Evolutionary conservation across 2,329 filamentous ascomycete species (phyloP).

Genomic region (Pseudogymnoascus pannorum): DNA sequence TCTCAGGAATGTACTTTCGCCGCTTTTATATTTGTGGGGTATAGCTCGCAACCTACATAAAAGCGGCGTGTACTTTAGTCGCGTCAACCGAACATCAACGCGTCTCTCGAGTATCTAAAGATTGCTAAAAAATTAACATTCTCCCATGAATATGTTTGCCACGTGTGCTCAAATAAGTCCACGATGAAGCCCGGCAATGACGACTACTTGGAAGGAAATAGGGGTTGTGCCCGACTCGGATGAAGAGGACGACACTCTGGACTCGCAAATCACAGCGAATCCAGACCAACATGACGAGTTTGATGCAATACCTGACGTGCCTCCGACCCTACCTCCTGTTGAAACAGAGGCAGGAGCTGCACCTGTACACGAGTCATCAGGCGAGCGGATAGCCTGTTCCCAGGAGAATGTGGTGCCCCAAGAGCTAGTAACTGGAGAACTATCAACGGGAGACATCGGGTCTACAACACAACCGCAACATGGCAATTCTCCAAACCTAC

Average conservation of each 20-base stretch:
- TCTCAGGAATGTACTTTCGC: too few relatives aligned
- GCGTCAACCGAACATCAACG: neutral
- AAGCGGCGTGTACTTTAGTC: constrained; percentile 2
- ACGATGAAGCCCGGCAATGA: constrained; percentile 1
- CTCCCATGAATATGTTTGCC: neutral
- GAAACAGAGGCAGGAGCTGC: neutral
- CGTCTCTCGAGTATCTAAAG: neutral
- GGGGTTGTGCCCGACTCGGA: constrained; percentile 31
- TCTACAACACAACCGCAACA: neutral
- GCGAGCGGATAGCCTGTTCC: neutral
- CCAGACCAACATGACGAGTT: neutral
- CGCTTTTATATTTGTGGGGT: neutral
- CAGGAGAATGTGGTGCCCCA: neutral
- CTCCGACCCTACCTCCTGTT: neutral
- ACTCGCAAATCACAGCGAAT: constrained; percentile 13
- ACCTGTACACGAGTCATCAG: too few relatives aligned
- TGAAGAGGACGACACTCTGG: constrained; percentile 25
- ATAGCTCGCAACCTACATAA: neutral
- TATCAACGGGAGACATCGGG: neutral
- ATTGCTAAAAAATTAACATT: neutral
- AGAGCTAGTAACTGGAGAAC: neutral
- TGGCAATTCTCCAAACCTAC: neutral
- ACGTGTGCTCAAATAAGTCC: neutral
- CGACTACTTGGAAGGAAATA: constrained; percentile 28
- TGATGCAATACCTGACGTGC: constrained; percentile 2